Evolutionary conservation across 257 asterid species (phyloP).

Genomic region (Fraxinus quadrangulata): DNA sequence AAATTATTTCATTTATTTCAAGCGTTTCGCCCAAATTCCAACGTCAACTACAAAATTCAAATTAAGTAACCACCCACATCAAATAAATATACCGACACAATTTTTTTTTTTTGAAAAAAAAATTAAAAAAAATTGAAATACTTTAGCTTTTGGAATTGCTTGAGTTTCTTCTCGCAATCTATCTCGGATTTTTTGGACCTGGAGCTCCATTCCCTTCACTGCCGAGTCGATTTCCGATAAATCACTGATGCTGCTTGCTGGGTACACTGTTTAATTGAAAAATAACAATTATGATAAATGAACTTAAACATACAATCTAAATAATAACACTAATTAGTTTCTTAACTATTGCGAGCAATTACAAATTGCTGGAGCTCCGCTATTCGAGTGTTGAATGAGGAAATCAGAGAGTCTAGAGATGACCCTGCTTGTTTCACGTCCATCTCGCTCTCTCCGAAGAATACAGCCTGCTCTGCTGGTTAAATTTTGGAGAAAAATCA

Average conservation of each 20-base stretch:
- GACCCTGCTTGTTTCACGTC: conserved; percentile 76
- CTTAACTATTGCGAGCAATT: conserved; percentile 86
- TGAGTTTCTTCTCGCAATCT: conserved; percentile 77
- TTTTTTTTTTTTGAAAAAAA: background rate
- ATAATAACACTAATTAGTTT: background rate
- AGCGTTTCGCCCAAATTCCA: background rate
- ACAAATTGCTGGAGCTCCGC: conserved; percentile 86
- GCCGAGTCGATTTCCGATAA: conserved; percentile 78
- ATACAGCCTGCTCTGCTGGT: background rate
- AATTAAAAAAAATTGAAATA: conserved; percentile 12
- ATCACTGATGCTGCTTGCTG: conserved; percentile 72
- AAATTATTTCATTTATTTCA: conserved; percentile 1
- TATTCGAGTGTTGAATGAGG: conserved; percentile 81
- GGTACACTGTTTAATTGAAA: conserved; percentile 63
- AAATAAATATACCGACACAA: background rate
- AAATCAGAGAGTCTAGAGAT: conserved; percentile 69
- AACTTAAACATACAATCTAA: background rate
- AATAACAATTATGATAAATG: background rate
- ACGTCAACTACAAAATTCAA: background rate
- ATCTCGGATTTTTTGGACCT: conserved; percentile 72
- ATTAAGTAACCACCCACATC: conserved; percentile 6
- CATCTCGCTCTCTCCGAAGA: conserved; percentile 35
- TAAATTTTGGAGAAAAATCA: no score
- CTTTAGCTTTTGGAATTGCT: conserved; percentile 94
- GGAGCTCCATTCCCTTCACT: conserved; percentile 82